These are phyloP conservation scores for Neonectria punicea DNA, from an alignment of 2,329 filamentous ascomycete genomes.

Conservation along the genomic window DNA sequence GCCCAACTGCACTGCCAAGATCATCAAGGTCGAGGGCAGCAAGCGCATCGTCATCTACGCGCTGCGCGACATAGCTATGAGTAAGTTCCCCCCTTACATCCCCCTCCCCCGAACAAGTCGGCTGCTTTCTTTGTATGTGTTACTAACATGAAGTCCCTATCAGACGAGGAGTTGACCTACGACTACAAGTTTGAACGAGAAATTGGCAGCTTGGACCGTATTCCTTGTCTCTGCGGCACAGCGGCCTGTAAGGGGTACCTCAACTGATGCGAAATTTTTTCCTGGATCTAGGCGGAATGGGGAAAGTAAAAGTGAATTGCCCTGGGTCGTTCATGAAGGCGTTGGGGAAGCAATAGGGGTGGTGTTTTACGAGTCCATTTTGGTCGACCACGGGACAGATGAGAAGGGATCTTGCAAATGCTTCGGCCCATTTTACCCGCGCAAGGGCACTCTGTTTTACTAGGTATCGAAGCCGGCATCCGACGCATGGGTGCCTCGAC, in stretches of 20 bases:
- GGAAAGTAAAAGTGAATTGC: slow-evolving; percentile 33
- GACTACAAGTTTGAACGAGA: slow-evolving; percentile 99
- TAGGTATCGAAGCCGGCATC: slow-evolving; percentile 24
- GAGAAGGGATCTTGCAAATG: slow-evolving; percentile 13
- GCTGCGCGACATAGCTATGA: slow-evolving; percentile 90
- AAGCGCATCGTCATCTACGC: slow-evolving; percentile 99
- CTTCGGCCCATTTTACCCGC: slow-evolving; percentile 7
- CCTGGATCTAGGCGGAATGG: slow-evolving; percentile 18
- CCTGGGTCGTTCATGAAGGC: slow-evolving; percentile 35
- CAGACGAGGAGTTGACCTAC: slow-evolving; percentile 98
- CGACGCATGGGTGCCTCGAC: slow-evolving; percentile 27
- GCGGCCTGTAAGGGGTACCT: slow-evolving; percentile 98
- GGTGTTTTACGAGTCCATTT: slow-evolving; percentile 22
- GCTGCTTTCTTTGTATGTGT: not conserved
- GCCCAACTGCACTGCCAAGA: slow-evolving; percentile 98
- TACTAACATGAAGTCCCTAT: slow-evolving; percentile 42
- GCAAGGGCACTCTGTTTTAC: slow-evolving; percentile 27
- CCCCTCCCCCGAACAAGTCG: not conserved
- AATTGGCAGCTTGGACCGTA: slow-evolving; percentile 92
- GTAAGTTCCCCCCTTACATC: slow-evolving; percentile 65
- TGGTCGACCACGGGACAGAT: slow-evolving; percentile 16
- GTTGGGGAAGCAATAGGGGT: slow-evolving; percentile 29
- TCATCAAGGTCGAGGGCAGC: slow-evolving; percentile 97
- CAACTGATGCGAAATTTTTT: slow-evolving; percentile 70
- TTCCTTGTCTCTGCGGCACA: slow-evolving; percentile 96